Evolutionary conservation across 345 rosid genomes (phyloP), one percentile per base, ranked within the genome.

Genomic region (Hibiscus trionum): DNA sequence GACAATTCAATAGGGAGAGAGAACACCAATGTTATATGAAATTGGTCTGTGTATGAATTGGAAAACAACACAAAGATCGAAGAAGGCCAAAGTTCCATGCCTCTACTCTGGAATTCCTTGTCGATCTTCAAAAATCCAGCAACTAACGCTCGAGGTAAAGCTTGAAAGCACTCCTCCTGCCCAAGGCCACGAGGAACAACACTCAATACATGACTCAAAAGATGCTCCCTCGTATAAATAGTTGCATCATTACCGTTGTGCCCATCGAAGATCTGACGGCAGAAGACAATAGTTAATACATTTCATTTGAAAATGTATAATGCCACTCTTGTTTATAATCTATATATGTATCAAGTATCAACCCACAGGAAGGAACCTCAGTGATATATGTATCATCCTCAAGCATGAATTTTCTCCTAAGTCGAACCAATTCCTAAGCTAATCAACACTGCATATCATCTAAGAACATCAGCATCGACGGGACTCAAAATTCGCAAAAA

Each of bases 201-300:
- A 76, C 89, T 74, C 69, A 89, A 64, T 12, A 93, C 86, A 82
- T 91, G 88, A 73, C 74, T 82, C 73, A 91, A 75, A 47, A 93
- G 75, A 79, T 93, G 77, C 79, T 93, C 97, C 81, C 78, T 89
- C 0, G 98, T 85, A 78, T 69, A 91, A 68, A 93, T 80, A 29
- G 98, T 96, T 7, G 97, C 98, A 33, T 96, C 96, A 78, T 85
- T 88, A 70, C 98, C 98, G 74, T 91, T 91, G 72, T 91, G 98
- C 46, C 98, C 98, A 62, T 93, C 98, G 75, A 91, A 91, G 68
- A 93, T 82, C 98, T 91, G 81, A 75, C 75, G 75, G 14, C 69
- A 39, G 37, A 73, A 72, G 61, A 70, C 57, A 42, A 15, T 46
- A 4, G 35, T 73, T 17, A 72, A 3, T 14, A 19, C 19, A 24